Conservation (phyloP, 495 filamentous ascomycete genomes). For the Echria macrotheca region DNA sequence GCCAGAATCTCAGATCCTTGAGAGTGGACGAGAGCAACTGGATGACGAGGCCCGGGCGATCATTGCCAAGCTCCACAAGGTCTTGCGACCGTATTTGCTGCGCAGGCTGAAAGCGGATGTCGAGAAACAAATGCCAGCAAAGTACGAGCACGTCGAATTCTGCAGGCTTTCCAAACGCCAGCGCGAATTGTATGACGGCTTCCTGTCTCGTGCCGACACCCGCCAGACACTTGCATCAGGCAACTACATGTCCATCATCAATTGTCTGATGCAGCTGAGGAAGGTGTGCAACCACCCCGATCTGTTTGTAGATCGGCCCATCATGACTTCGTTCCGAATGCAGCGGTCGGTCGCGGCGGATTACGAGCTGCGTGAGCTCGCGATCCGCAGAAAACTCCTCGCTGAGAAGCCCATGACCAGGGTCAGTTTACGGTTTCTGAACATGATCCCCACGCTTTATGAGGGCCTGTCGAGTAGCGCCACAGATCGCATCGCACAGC, state of each 20-base stretch:
- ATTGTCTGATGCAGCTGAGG: slow-evolving; percentile 94
- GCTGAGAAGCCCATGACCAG: slow-evolving; percentile 58
- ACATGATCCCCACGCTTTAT: slow-evolving; percentile 68
- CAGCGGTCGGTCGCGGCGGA: slow-evolving; percentile 71
- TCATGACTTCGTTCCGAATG: slow-evolving; percentile 96
- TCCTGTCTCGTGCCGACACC: slow-evolving; percentile 89
- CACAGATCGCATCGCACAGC: slow-evolving; percentile 55
- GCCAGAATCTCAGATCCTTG: slow-evolving; percentile 90
- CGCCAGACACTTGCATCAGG: slow-evolving; percentile 84
- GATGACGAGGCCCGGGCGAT: slow-evolving; percentile 86
- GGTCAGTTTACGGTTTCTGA: slow-evolving; percentile 72
- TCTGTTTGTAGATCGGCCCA: slow-evolving; percentile 95
- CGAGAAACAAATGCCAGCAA: slow-evolving; percentile 98
- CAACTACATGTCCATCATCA: slow-evolving; percentile 96
- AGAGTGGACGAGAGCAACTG: slow-evolving; percentile 87
- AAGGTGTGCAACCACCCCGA: slow-evolving; percentile 99
- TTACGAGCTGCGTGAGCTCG: slow-evolving; percentile 68
- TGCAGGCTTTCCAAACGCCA: slow-evolving; percentile 93
- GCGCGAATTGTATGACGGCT: slow-evolving; percentile 92
- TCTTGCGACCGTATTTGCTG: slow-evolving; percentile 87
- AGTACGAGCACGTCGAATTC: slow-evolving; percentile 94
- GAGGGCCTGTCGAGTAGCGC: slow-evolving; percentile 60
- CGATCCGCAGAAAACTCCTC: slow-evolving; percentile 64
- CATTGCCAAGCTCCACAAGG: slow-evolving; percentile 86
- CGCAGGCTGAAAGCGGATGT: slow-evolving; percentile 94